Evolutionary conservation across 2,329 filamentous ascomycete species (phyloP).

Genomic region (Clonostachys byssicola): DNA sequence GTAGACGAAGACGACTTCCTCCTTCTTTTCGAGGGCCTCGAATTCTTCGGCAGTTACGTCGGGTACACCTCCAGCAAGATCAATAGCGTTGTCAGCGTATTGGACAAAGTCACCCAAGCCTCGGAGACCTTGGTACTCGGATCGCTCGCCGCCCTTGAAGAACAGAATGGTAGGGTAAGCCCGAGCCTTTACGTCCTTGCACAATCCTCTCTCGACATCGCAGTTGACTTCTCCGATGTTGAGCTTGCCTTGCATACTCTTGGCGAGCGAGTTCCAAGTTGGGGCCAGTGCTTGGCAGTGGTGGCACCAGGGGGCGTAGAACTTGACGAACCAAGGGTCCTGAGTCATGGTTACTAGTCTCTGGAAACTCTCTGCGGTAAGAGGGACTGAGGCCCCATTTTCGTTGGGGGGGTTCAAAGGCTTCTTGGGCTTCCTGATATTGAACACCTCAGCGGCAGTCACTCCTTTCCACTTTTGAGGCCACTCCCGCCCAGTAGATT

Average conservation of each 20-base stretch:
- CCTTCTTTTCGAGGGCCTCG: slow-evolving; percentile 80
- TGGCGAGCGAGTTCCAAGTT: slow-evolving; percentile 83
- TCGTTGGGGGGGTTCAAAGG: slow-evolving; percentile 57
- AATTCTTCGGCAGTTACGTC: slow-evolving; percentile 77
- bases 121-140: slow-evolving; percentile 89
- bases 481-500: background rate
- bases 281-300: slow-evolving; percentile 93
- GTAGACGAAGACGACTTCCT: slow-evolving; percentile 95
- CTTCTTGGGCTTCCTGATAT: slow-evolving; percentile 5
- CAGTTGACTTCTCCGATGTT: slow-evolving; percentile 98
- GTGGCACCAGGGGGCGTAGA: slow-evolving; percentile 95
- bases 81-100: slow-evolving; percentile 83
- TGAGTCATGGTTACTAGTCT: slow-evolving; percentile 78
- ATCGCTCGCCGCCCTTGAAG: slow-evolving; percentile 86
- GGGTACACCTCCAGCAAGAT: slow-evolving; percentile 69
- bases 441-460: slow-evolving; percentile 7
- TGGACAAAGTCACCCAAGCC: slow-evolving; percentile 86
- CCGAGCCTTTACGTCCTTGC: slow-evolving; percentile 78
- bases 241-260: slow-evolving; percentile 83
- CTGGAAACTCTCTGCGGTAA: slow-evolving; percentile 85
- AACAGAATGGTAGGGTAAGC: slow-evolving; percentile 89
- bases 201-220: slow-evolving; percentile 79
- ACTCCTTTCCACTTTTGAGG: slow-evolving; percentile 1
- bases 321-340: slow-evolving; percentile 98
- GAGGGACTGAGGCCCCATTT: slow-evolving; percentile 66